Conservation (phyloP, 176 grass and related monocot species). For the Triticum aestivum region DNA sequence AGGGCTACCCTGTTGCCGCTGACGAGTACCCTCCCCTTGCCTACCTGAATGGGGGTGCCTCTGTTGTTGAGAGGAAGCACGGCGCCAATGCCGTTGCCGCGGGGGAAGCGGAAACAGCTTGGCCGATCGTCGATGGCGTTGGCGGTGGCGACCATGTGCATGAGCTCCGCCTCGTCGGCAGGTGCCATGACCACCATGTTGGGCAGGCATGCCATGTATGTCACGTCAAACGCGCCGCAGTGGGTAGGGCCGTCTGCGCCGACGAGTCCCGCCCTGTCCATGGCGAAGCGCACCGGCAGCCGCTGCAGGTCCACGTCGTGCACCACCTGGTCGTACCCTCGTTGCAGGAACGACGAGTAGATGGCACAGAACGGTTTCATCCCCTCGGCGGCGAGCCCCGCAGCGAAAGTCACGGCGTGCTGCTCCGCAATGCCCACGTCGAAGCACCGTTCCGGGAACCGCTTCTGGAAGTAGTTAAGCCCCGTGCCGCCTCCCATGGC, state of each 20-base stretch:
- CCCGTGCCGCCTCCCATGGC: slow-evolving; percentile 97
- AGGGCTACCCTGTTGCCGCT: slow-evolving; percentile 67
- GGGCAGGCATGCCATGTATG: slow-evolving; percentile 89
- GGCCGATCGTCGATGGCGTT: slow-evolving; percentile 80
- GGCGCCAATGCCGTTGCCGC: slow-evolving; percentile 74
- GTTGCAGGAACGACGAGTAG: slow-evolving; percentile 95
- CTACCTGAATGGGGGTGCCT: slow-evolving; percentile 49
- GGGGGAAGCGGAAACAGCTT: slow-evolving; percentile 83
- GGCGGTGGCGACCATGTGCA: slow-evolving; percentile 94
- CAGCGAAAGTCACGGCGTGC: slow-evolving; percentile 90
- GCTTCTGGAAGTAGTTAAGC: slow-evolving; percentile 90
- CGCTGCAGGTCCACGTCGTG: slow-evolving; percentile 94
- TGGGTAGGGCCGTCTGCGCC: slow-evolving; percentile 91
- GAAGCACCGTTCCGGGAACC: slow-evolving; percentile 91
- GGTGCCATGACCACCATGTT: slow-evolving; percentile 99
- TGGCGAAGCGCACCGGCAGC: slow-evolving; percentile 77
- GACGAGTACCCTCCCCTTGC: slow-evolving; percentile 73
- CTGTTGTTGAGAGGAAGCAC: slow-evolving; percentile 55
- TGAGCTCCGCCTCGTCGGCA: slow-evolving; percentile 82
- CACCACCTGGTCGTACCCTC: slow-evolving; percentile 98
- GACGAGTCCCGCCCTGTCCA: slow-evolving; percentile 84
- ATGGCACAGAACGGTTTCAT: slow-evolving; percentile 96
- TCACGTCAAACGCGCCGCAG: slow-evolving; percentile 92
- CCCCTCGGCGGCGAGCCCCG: slow-evolving; percentile 80
- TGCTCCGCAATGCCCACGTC: slow-evolving; percentile 98